Base-by-base conservation (phyloP, 108 stramenopile genomes). In the Discostella stelligeroides region DNA sequence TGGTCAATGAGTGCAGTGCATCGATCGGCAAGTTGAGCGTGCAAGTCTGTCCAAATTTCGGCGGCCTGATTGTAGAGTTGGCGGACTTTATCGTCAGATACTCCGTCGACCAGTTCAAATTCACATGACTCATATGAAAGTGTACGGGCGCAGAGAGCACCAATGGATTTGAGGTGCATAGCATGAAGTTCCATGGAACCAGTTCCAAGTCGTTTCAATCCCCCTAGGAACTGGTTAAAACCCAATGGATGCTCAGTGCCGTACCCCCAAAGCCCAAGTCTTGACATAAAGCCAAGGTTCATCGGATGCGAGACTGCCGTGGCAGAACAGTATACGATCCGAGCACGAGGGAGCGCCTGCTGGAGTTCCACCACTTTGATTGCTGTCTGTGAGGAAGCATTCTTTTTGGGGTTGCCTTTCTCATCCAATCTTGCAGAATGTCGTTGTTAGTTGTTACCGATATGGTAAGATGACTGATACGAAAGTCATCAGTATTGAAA, bases 151-250 rank as follows among this genome's bases (percentile, higher is more conserved):
- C 70, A 55, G 18, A 85, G 68, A 10, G 69, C 72, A 20, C 89
- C 89, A 8, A 57, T 59, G 20, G 73, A 66, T 66, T 90, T 90
- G 21, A 90, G 64, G 68, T 90, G 76, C 81, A 90, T 84, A n/a
- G 89, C 84, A 23, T 88, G 82, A 38, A 61, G 41, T 70, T 89
- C 88, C 84, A 89, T 86, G 2, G 87, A 85, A n/a, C 88, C 88
- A 1, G 86, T 80, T 5, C 87, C 84, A 6, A 80, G 54, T 8
- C 61, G 38, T 24, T 87, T 72, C 23, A 89, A 60, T 1, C 81
- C 81, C 1, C 66, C 34, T 42, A 73, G 54, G 43, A 90, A 87
- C 40, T 85, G 82, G 8, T 68, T 62, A 23, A 87, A 87, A 45
- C 43, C 43, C 43, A 45, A 9, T 2, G 43, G 43, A 45, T 45